phyloP scores from a whole-genome alignment of 1,284 basidiomycete species.

The Hortiboletus rubellus region DNA sequence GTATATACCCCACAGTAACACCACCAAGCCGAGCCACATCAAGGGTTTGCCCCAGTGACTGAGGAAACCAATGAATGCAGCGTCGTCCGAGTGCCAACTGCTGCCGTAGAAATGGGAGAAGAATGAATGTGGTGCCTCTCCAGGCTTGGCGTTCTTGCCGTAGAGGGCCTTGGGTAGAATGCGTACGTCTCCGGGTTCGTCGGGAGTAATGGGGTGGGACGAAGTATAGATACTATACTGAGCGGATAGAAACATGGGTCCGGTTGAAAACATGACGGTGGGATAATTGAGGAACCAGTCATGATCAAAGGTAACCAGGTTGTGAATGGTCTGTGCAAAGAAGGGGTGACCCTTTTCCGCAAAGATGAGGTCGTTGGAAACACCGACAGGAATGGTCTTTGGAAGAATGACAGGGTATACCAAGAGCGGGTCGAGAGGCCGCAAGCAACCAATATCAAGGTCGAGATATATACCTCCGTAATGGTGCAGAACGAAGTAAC shows the following conservation, averaged over 20 bases:
- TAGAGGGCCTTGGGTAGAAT: conserved; percentile 93
- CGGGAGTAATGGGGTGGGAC: conserved; percentile 61
- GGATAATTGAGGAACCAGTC: conserved; percentile 95
- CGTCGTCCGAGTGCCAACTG: conserved; percentile 95
- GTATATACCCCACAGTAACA: conserved; percentile 69
- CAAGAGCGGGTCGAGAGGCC: conserved; percentile 88
- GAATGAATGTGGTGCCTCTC: conserved; percentile 88
- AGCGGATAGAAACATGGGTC: conserved; percentile 90
- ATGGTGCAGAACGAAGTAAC: conserved; percentile 96
- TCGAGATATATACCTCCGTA: conserved; percentile 97
- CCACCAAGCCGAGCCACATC: conserved; percentile 77
- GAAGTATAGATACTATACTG: conserved; percentile 84
- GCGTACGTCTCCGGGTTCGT: conserved; percentile 68
- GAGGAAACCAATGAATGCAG: conserved; percentile 89
- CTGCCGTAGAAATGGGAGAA: conserved; percentile 96
- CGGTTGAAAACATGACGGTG: conserved; percentile 99
- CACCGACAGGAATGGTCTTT: conserved; percentile 93
- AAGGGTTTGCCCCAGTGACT: conserved; percentile 82
- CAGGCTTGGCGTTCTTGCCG: conserved; percentile 90
- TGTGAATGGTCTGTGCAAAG: conserved; percentile 91
- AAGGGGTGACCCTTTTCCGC: conserved; percentile 85
- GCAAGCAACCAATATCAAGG: conserved; percentile 92
- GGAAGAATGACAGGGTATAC: conserved; percentile 90
- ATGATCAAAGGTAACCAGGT: conserved; percentile 91
- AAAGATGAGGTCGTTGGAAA: conserved; percentile 98